Evolutionary conservation across 1,284 basidiomycete genomes (phyloP).

Genomic region (Vanrija humicola): DNA sequence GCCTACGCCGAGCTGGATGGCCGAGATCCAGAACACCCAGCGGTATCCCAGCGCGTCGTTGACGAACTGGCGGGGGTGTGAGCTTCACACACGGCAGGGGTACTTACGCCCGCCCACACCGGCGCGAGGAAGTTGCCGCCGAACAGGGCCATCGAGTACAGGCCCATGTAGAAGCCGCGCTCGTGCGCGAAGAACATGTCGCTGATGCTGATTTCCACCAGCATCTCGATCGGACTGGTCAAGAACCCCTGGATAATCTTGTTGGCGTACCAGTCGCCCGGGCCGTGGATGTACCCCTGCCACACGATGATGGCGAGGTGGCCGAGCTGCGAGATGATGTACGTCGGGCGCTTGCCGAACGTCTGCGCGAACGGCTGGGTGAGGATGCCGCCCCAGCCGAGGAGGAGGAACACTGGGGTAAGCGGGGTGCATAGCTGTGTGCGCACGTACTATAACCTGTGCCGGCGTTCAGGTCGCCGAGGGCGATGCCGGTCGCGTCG

Average conservation of each 20-base stretch:
- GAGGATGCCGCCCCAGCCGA: conserved; percentile 28
- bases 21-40: conserved; percentile 22
- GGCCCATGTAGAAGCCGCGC: conserved; percentile 23
- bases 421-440: not conserved
- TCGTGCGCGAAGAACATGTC: conserved; percentile 20
- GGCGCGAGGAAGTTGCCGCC: conserved; percentile 14
- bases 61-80: conserved; percentile 3
- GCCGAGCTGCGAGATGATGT: conserved; percentile 10
- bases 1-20: conserved; percentile 9
- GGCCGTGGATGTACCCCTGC: conserved; percentile 15
- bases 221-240: conserved; percentile 21
- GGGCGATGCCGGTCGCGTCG: conserved; percentile 16
- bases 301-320: conserved; percentile 16
- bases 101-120: conserved; percentile 15
- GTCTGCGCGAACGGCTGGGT: conserved; percentile 23
- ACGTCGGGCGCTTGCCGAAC: conserved; percentile 25
- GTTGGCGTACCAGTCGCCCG: conserved; percentile 19
- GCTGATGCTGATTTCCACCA: conserved; percentile 14
- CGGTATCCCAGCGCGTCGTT: conserved; percentile 19
- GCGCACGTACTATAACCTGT: conserved; percentile 20
- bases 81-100: not conserved
- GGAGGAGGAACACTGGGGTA: conserved; percentile 20
- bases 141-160: conserved; percentile 17
- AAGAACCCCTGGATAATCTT: conserved; percentile 21
- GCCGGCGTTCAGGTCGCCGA: conserved; percentile 20